These are phyloP conservation scores for Syzygium grande DNA, from an alignment of 345 rosid species.

Conservation along the genomic window DNA sequence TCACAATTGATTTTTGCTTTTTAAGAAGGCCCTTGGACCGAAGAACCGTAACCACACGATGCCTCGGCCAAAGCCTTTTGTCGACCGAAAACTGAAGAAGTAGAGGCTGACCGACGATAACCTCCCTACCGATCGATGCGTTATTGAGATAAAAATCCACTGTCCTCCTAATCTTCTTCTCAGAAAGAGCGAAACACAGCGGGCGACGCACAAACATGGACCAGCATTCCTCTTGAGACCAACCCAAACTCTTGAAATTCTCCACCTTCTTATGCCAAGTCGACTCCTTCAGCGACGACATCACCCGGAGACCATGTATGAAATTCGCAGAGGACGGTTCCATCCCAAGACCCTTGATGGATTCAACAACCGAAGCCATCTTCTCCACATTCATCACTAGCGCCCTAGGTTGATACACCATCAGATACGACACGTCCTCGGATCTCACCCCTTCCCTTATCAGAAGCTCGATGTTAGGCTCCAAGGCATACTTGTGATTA, in stretches of 20 bases:
- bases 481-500: neutral
- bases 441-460: neutral
- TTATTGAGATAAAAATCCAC: neutral
- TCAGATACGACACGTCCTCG: neutral
- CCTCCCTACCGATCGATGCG: neutral
- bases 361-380: neutral
- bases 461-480: slow-evolving; percentile 7
- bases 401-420: neutral
- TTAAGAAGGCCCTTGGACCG: neutral
- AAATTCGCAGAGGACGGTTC: neutral
- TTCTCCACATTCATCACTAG: neutral
- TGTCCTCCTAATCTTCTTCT: slow-evolving; percentile 5
- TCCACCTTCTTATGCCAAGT: neutral
- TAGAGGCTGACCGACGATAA: neutral
- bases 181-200: neutral
- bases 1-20: neutral
- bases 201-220: neutral
- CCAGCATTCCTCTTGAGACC: neutral
- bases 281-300: neutral
- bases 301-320: neutral
- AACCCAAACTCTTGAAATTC: slow-evolving; percentile 3
- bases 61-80: slow-evolving; percentile 4
- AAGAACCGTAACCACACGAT: neutral
- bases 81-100: neutral
- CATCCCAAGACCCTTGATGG: neutral